phyloP scores from a whole-genome alignment of 1,139 yeast genomes.

The Candida glucosophila region DNA sequence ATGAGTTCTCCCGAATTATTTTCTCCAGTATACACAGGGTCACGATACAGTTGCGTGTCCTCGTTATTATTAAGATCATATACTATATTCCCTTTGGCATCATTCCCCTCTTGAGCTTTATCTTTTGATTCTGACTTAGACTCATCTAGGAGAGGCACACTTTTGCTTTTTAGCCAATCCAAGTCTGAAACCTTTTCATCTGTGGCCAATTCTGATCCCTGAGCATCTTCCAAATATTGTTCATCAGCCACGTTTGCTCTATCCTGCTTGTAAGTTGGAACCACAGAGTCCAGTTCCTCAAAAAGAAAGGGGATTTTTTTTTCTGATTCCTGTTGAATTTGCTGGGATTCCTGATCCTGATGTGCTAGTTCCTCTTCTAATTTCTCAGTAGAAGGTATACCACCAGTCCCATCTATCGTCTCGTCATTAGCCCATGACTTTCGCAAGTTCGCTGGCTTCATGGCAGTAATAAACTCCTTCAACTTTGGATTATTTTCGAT shows the following conservation, averaged over 20 bases:
- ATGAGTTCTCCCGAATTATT: constrained; percentile 20
- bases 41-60: constrained; percentile 8
- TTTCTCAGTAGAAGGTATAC: constrained; percentile 31
- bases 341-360: constrained; percentile 14
- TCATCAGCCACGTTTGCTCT: constrained; percentile 6
- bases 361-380: constrained; percentile 31
- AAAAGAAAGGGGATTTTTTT: constrained; percentile 43
- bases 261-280: constrained; percentile 13
- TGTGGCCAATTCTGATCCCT: constrained; percentile 23
- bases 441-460: constrained; percentile 62
- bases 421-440: constrained; percentile 76
- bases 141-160: constrained; percentile 62
- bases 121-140: too few species aligned
- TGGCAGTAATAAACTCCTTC: constrained; percentile 72
- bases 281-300: constrained; percentile 47
- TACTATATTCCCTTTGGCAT: constrained; percentile 3
- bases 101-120: constrained; percentile 3
- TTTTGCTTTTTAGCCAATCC: constrained; percentile 80
- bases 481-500: constrained; percentile 60
- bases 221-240: constrained; percentile 2
- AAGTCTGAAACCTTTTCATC: constrained; percentile 63
- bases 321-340: constrained; percentile 3
- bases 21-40: constrained; percentile 3
- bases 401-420: constrained; percentile 44
- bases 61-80: constrained; percentile 5